A percentile compares a stretch with the other conserved stretches of the same genome.
These are phyloP conservation scores for Heterobasidion parviporum DNA, from an alignment of 1,284 basidiomycete species.

Conservation along the genomic window DNA sequence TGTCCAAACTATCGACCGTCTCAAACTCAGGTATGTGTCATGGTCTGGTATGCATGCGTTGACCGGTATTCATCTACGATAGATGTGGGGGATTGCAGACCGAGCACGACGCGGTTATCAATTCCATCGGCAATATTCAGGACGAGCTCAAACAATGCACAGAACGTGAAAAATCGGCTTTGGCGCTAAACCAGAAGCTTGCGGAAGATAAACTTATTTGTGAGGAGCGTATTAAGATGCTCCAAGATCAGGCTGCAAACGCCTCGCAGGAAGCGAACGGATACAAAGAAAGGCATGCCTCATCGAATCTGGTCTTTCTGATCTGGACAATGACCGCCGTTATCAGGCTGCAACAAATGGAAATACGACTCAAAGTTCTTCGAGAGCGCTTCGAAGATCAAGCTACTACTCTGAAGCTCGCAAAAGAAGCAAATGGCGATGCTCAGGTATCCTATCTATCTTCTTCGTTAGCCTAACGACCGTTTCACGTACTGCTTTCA, in stretches of 20 bases:
- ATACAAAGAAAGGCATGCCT: neutral
- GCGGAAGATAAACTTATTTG: neutral
- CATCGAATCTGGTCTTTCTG: neutral
- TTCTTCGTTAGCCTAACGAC: neutral
- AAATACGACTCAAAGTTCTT: slow-evolving; percentile 34
- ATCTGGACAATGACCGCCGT: neutral
- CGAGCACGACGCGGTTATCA: neutral
- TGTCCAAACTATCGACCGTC: neutral
- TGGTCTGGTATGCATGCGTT: neutral
- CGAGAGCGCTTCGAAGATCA: slow-evolving; percentile 59
- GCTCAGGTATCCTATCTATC: slow-evolving; percentile 32
- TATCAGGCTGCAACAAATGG: slow-evolving; percentile 15
- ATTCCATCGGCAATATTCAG: neutral
- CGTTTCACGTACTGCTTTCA: slow-evolving; percentile 5
- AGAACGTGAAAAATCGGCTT: neutral
- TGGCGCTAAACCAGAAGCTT: neutral
- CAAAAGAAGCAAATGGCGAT: slow-evolving; percentile 46
- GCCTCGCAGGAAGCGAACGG: neutral
- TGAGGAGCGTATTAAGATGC: neutral
- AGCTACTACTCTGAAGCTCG: slow-evolving; percentile 36
- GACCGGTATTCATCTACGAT: too few relatives aligned
- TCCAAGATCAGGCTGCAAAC: neutral
- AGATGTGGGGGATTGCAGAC: neutral
- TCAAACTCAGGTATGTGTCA: neutral
- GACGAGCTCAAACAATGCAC: neutral